phyloP scores from a whole-genome alignment of 1,284 basidiomycete species.

The Ganoderma sinense region DNA sequence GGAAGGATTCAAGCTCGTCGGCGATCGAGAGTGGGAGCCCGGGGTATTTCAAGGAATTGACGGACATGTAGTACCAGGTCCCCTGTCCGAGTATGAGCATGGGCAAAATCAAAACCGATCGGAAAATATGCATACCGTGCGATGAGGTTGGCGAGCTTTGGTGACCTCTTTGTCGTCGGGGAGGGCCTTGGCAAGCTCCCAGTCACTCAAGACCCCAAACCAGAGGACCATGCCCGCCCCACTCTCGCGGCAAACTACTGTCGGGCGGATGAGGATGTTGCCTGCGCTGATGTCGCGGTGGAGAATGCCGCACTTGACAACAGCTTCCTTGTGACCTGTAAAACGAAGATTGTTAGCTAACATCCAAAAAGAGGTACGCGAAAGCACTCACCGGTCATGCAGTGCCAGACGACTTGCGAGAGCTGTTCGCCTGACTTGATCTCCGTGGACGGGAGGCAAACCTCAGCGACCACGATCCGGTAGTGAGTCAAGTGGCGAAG shows the following conservation, averaged over 20 bases:
- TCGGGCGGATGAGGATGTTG: conserved; percentile 18
- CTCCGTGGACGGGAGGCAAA: conserved; percentile 7
- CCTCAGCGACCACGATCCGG: conserved; percentile 19
- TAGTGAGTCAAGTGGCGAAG: conserved; percentile 15
- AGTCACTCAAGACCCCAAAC: conserved; percentile 19
- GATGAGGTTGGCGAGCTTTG: conserved; percentile 4
- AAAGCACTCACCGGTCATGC: conserved; percentile 1
- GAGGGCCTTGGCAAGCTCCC: conserved; percentile 19
- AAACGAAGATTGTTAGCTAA: neutral
- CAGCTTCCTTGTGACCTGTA: conserved; percentile 2
- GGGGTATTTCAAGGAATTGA: neutral
- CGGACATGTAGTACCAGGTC: conserved; percentile 26
- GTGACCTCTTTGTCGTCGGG: neutral
- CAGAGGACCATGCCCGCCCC: neutral
- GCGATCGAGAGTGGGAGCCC: neutral
- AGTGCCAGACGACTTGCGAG: neutral
- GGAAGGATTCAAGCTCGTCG: conserved; percentile 24
- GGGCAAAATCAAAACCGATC: too few relatives aligned
- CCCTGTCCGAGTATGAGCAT: conserved; percentile 8
- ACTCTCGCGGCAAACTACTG: neutral
- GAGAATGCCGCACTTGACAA: neutral
- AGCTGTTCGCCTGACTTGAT: conserved; percentile 11
- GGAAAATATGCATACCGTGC: conserved; percentile 5
- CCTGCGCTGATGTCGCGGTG: neutral
- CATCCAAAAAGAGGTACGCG: neutral